Evolutionary conservation across 2,329 filamentous ascomycete species (phyloP).

Genomic region (Colletotrichum tropicicola): DNA sequence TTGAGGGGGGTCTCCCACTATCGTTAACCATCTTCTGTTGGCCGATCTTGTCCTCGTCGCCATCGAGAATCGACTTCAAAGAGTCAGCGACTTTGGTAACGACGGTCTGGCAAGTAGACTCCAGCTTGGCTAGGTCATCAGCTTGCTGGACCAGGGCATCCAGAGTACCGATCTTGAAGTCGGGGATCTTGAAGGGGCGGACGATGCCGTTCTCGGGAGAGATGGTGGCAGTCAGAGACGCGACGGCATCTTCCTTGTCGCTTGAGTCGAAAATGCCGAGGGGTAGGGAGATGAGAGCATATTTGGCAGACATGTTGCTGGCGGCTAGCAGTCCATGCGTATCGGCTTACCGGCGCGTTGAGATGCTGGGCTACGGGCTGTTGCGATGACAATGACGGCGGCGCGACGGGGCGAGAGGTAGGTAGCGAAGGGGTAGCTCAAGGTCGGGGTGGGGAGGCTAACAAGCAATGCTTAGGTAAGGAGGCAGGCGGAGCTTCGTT

Average conservation of each 20-base stretch:
- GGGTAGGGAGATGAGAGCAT: constrained; percentile 90
- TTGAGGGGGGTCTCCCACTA: constrained; percentile 59
- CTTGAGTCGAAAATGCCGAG: constrained; percentile 84
- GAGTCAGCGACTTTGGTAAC: constrained; percentile 91
- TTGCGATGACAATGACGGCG: background rate
- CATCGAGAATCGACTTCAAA: constrained; percentile 82
- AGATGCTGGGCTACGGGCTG: background rate
- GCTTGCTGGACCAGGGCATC: constrained; percentile 96
- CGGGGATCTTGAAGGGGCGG: constrained; percentile 82
- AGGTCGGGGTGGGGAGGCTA: background rate
- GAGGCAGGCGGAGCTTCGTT: no score
- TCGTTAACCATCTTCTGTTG: constrained; percentile 95
- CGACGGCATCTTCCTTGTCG: constrained; percentile 83
- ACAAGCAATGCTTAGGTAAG: constrained; percentile 1
- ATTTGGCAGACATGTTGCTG: constrained; percentile 65
- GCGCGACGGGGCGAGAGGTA: background rate
- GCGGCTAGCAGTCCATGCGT: constrained; percentile 17
- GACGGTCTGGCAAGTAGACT: constrained; percentile 79
- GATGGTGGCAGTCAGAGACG: constrained; percentile 77
- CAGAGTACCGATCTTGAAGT: constrained; percentile 97
- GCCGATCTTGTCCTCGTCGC: constrained; percentile 82
- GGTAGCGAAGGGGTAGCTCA: constrained; percentile 2
- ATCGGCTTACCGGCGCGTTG: background rate
- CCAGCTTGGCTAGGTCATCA: constrained; percentile 92
- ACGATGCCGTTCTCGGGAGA: constrained; percentile 79